Percentiles rank a stretch among this genome's conserved stretches.
Evolutionary conservation across 2,329 filamentous ascomycete genomes (phyloP).

Genomic region (Aspergillus glaucus): DNA sequence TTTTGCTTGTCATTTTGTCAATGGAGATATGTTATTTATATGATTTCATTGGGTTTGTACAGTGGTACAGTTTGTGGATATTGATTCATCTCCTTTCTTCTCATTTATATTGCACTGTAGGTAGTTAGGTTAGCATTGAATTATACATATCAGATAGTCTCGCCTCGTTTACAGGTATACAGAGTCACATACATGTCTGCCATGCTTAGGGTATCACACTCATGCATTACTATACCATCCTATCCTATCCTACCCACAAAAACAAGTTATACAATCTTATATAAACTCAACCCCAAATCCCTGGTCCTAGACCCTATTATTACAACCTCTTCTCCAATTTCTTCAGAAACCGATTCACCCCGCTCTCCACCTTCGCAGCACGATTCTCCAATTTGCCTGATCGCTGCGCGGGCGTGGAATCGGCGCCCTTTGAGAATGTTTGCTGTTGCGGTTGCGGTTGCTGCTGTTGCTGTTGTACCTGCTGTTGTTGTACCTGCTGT

Average conservation of each 20-base stretch:
- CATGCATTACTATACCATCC: too few relatives aligned
- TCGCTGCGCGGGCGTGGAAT: constrained; percentile 16
- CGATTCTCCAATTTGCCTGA: constrained; percentile 34
- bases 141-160: too few relatives aligned
- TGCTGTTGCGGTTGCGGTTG: constrained; percentile 28
- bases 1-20: not conserved
- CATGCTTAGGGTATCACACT: too few relatives aligned
- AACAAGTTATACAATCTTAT: too few relatives aligned
- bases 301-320: not conserved
- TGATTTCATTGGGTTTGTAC: too few relatives aligned
- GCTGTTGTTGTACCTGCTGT: constrained; percentile 30
- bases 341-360: constrained; percentile 41
- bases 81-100: too few relatives aligned
- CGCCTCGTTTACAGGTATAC: too few relatives aligned
- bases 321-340: constrained; percentile 39
- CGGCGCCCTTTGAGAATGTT: constrained; percentile 6
- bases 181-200: too few relatives aligned
- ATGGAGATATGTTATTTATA: not conserved
- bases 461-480: constrained; percentile 21
- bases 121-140: too few relatives aligned
- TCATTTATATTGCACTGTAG: too few relatives aligned
- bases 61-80: too few relatives aligned
- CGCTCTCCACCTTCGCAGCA: constrained; percentile 35
- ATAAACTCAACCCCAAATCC: not conserved
- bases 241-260: too few relatives aligned